Conservation (phyloP, 495 filamentous ascomycete genomes). For the Neurospora sp. region DNA sequence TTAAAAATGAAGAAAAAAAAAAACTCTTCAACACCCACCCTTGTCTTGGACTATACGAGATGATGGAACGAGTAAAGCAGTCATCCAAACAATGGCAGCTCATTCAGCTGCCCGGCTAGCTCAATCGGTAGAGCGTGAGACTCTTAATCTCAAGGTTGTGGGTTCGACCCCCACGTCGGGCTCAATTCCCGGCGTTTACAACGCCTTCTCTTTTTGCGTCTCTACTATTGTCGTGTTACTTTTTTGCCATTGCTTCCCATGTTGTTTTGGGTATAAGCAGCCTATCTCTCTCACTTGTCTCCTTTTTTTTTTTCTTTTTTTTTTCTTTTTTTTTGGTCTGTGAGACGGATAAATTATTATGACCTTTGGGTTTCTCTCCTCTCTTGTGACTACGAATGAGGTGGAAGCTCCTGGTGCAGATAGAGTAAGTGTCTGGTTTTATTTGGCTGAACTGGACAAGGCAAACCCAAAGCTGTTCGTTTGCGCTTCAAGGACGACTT, state of each 20-base stretch:
- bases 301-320: background rate
- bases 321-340: background rate
- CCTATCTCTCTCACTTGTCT: background rate
- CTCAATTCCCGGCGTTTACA: background rate
- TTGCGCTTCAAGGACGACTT: no score
- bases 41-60: background rate
- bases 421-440: no score
- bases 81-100: background rate
- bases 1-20: background rate
- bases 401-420: no score
- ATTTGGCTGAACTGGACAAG: no score
- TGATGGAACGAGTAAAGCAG: background rate
- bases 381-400: no score
- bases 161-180: background rate
- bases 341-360: no score
- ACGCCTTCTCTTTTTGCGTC: background rate
- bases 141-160: constrained; percentile 34
- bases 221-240: background rate
- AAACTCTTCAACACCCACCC: background rate
- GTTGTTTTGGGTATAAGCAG: background rate
- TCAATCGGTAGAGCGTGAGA: constrained; percentile 70
- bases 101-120: constrained; percentile 35
- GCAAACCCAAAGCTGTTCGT: no score
- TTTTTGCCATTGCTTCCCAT: background rate
- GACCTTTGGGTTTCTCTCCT: no score